phyloP scores from a whole-genome alignment of 768 basidiomycete genomes.

The Mycena haematopus region DNA sequence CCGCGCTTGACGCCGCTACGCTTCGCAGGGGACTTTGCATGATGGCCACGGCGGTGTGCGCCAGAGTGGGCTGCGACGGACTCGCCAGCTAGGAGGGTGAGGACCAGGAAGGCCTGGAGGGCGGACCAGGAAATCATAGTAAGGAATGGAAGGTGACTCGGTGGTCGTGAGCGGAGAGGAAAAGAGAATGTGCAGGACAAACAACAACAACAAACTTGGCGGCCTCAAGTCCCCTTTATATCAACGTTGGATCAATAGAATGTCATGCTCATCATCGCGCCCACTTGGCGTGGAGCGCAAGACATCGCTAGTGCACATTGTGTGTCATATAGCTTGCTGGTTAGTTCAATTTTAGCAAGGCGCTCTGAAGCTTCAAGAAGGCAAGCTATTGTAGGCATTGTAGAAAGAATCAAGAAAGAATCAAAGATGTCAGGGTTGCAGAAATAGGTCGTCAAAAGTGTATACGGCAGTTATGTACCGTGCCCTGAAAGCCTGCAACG shows the following conservation, averaged over 20 bases:
- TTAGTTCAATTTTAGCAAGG: no score
- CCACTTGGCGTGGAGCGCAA: not conserved
- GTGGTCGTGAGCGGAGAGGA: slow-evolving; percentile 8
- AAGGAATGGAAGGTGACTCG: slow-evolving; percentile 30
- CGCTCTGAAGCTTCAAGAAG: no score
- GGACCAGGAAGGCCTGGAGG: slow-evolving; percentile 24
- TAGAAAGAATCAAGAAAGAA: no score
- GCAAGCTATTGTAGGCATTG: no score
- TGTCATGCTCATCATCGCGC: no score
- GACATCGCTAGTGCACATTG: not conserved
- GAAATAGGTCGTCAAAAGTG: no score
- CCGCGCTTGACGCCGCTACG: not conserved
- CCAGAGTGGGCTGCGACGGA: slow-evolving; percentile 6
- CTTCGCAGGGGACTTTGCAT: not conserved
- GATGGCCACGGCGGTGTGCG: slow-evolving; percentile 9
- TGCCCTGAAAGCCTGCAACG: no score
- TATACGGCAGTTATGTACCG: no score
- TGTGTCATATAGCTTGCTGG: no score
- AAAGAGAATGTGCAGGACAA: not conserved
- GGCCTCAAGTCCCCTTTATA: slow-evolving; percentile 1
- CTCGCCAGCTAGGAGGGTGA: slow-evolving; percentile 23
- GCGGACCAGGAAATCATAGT: slow-evolving; percentile 26
- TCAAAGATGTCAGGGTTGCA: no score
- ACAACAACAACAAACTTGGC: not conserved
- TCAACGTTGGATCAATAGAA: not conserved